phyloP scores from a whole-genome alignment of 2,329 filamentous ascomycete genomes.

The Calonectria pseudoreteaudii region DNA sequence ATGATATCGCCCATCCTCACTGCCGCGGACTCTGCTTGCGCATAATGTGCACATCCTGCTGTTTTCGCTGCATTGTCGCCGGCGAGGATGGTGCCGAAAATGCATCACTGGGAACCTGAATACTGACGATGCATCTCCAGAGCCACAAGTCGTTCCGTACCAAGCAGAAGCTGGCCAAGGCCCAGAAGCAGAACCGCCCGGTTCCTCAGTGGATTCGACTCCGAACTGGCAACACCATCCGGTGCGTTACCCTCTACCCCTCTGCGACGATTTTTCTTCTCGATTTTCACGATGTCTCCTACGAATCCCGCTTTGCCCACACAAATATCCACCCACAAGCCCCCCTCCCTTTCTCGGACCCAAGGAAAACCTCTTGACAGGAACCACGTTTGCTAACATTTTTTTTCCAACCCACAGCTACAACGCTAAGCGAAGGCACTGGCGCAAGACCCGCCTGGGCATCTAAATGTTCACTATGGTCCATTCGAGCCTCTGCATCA shows the following conservation, averaged over 20 bases:
- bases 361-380: not conserved
- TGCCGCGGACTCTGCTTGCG: constrained; percentile 22
- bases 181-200: constrained; percentile 99
- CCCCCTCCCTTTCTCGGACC: not conserved
- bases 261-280: not conserved
- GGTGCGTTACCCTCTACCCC: constrained; percentile 72
- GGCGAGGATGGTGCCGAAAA: constrained; percentile 14
- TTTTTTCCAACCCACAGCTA: constrained; percentile 75
- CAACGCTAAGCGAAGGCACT: constrained; percentile 99
- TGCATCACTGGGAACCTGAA: constrained; percentile 13
- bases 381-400: constrained; percentile 28
- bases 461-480: constrained; percentile 76
- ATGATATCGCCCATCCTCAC: constrained; percentile 13
- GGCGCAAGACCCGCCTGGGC: constrained; percentile 99
- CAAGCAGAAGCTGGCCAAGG: constrained; percentile 99
- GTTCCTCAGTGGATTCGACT: constrained; percentile 99
- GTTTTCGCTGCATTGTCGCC: not conserved
- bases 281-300: not conserved
- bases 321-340: not conserved
- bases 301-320: constrained; percentile 6
- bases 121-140: constrained; percentile 61
- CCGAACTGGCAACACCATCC: constrained; percentile 98
- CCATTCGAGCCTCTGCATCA: constrained; percentile 46
- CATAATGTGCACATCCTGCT: constrained; percentile 3
- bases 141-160: constrained; percentile 99